Percentiles rank a stretch among this genome's conserved stretches.
phyloP scores from a whole-genome alignment of 495 filamentous ascomycete genomes.

The Penicillium salamii region DNA sequence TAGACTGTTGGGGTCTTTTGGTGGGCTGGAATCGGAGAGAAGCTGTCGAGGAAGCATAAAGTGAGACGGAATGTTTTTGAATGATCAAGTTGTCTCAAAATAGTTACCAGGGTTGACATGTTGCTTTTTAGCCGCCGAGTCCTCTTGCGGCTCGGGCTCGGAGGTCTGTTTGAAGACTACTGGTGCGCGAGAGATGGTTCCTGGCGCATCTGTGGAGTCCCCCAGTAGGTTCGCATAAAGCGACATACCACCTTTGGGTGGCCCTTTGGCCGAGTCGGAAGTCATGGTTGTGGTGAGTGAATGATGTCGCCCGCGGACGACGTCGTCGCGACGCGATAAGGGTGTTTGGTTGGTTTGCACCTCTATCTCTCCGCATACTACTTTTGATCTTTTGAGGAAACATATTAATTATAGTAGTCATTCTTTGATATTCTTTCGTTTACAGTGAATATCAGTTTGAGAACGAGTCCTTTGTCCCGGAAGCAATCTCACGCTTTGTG shows the following conservation, averaged over 20 bases:
- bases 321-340: background rate
- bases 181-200: constrained; percentile 72
- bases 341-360: background rate
- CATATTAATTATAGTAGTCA: no score
- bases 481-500: no score
- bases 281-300: constrained; percentile 26
- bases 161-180: constrained; percentile 67
- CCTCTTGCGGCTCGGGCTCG: constrained; percentile 49
- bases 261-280: constrained; percentile 35
- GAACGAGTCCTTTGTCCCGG: no score
- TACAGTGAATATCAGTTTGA: no score
- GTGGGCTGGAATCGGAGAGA: constrained; percentile 87
- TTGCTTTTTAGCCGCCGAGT: constrained; percentile 64
- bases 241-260: constrained; percentile 35
- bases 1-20: constrained; percentile 65
- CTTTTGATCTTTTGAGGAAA: no score
- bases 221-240: constrained; percentile 67
- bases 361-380: no score
- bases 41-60: constrained; percentile 45
- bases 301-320: background rate
- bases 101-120: constrained; percentile 70
- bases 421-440: no score
- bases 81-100: constrained; percentile 20
- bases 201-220: constrained; percentile 48
- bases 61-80: constrained; percentile 47